Percentiles rank a stretch among this genome's conserved stretches.
Evolutionary conservation across 495 filamentous ascomycete species (phyloP).

Genomic region (Cryomyces minteri): DNA sequence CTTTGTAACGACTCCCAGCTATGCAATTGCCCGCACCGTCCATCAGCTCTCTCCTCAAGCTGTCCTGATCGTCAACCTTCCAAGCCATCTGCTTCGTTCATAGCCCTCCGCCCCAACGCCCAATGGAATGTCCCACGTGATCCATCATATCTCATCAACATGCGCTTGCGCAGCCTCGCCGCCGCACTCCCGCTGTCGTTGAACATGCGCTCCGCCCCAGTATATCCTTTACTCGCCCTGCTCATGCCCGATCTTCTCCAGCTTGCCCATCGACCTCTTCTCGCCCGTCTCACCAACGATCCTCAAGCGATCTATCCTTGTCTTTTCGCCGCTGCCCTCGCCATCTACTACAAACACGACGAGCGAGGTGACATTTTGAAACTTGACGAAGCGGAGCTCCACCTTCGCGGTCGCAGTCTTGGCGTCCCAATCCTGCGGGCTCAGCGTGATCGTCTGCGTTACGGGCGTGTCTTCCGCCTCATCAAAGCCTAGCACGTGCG

Average conservation of each 20-base stretch:
- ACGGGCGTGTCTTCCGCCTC: conserved; percentile 73
- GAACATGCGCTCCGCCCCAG: not conserved
- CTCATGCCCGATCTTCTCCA: conserved; percentile 87
- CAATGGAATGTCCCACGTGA: no score
- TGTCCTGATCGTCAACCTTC: no score
- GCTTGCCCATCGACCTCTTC: conserved; percentile 80
- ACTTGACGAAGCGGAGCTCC: conserved; percentile 82
- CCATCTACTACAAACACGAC: conserved; percentile 82
- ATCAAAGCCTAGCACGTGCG: conserved; percentile 84
- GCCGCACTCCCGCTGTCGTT: no score
- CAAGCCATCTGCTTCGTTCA: no score
- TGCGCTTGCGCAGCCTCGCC: no score
- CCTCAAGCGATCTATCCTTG: conserved; percentile 67
- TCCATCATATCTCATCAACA: no score
- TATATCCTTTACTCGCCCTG: conserved; percentile 2
- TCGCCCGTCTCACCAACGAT: conserved; percentile 85
- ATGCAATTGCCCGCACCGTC: no score
- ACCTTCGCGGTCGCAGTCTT: conserved; percentile 73
- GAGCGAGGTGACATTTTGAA: conserved; percentile 76
- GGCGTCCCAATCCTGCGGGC: conserved; percentile 63
- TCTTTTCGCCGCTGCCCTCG: conserved; percentile 70
- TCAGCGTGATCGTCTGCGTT: conserved; percentile 58
- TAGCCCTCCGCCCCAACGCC: no score
- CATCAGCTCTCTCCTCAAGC: no score
- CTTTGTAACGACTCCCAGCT: no score